Evolutionary conservation across 2,329 filamentous ascomycete species (phyloP).

Genomic region (Tolypocladium amazonense): DNA sequence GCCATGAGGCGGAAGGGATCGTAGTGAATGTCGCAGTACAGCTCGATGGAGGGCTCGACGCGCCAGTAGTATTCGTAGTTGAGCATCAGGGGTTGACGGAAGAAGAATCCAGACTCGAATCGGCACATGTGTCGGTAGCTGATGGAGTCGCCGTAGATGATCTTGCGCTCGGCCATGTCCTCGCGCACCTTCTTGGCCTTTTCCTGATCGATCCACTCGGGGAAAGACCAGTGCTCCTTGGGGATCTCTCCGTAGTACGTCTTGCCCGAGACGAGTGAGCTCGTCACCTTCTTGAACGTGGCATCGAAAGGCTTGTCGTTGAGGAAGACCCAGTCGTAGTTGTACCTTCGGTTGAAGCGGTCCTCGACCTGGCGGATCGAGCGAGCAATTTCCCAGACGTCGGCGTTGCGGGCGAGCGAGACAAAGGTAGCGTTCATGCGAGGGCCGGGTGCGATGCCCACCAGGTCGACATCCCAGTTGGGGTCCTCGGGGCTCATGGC

Average conservation of each 20-base stretch:
- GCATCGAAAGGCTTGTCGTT: constrained; percentile 94
- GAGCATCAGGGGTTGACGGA: constrained; percentile 83
- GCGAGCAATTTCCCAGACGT: constrained; percentile 93
- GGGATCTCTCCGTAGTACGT: constrained; percentile 86
- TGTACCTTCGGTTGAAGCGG: constrained; percentile 91
- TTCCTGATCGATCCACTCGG: constrained; percentile 89
- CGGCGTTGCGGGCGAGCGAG: constrained; percentile 82
- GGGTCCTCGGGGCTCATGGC: constrained; percentile 39
- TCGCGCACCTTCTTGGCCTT: constrained; percentile 83
- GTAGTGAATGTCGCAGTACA: constrained; percentile 91
- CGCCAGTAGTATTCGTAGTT: constrained; percentile 99
- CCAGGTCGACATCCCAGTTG: constrained; percentile 40
- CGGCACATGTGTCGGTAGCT: constrained; percentile 99
- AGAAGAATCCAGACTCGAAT: constrained; percentile 99
- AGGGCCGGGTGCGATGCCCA: constrained; percentile 48
- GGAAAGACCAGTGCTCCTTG: constrained; percentile 94
- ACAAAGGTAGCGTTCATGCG: constrained; percentile 97
- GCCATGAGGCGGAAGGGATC: constrained; percentile 96
- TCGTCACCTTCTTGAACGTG: constrained; percentile 85
- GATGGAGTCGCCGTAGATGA: constrained; percentile 95
- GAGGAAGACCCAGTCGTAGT: constrained; percentile 99
- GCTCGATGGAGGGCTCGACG: constrained; percentile 91
- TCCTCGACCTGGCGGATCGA: constrained; percentile 96
- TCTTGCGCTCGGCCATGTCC: constrained; percentile 88
- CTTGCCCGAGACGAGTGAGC: constrained; percentile 80